Evolutionary conservation across 768 basidiomycete genomes (phyloP).

Genomic region (Ramaria rubella): DNA sequence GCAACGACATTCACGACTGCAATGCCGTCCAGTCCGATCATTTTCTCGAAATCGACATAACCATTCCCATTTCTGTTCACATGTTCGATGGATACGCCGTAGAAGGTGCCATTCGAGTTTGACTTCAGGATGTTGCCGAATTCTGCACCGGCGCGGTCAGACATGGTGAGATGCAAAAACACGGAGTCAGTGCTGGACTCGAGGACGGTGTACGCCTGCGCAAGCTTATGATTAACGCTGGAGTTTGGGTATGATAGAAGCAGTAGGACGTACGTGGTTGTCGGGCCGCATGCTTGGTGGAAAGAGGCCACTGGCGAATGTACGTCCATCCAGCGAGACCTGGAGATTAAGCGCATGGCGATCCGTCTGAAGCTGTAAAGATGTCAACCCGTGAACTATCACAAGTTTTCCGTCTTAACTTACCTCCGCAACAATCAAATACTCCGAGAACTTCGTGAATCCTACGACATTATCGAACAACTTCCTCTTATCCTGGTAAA

Average conservation of each 20-base stretch:
- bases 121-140: conserved; percentile 95
- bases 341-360: conserved; percentile 70
- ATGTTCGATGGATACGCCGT: conserved; percentile 75
- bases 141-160: conserved; percentile 59
- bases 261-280: conserved; percentile 76
- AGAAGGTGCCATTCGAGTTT: conserved; percentile 98
- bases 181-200: conserved; percentile 91
- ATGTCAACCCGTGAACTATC: neutral
- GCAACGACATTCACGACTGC: conserved; percentile 87
- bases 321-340: conserved; percentile 85
- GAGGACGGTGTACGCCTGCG: conserved; percentile 83
- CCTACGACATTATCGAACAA: conserved; percentile 88
- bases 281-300: conserved; percentile 86
- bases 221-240: neutral
- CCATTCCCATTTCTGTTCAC: conserved; percentile 87
- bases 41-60: conserved; percentile 97
- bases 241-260: no score
- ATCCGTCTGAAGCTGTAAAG: conserved; percentile 41
- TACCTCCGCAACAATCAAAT: conserved; percentile 91
- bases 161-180: conserved; percentile 95
- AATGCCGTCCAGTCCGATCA: conserved; percentile 92
- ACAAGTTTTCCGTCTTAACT: conserved; percentile 17
- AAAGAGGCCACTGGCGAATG: conserved; percentile 83
- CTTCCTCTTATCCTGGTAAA: conserved; percentile 62
- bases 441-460: conserved; percentile 96